Evolutionary conservation across 2,329 filamentous ascomycete species (phyloP).

Genomic region (Bertia moriformis): DNA sequence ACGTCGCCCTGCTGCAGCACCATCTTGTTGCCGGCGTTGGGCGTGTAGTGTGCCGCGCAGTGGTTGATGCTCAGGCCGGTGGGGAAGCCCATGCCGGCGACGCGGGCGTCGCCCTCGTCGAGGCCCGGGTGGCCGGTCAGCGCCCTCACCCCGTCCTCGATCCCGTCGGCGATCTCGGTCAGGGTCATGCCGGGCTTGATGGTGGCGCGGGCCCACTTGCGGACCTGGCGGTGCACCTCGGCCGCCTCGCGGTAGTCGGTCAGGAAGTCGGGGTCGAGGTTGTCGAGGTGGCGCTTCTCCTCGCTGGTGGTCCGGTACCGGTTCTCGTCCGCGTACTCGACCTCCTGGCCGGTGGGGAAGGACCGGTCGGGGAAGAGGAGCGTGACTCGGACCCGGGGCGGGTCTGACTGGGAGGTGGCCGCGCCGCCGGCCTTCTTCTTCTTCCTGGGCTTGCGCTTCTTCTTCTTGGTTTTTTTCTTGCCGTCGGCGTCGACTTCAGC

Average conservation of each 20-base stretch:
- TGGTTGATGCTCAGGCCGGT: slow-evolving; percentile 38
- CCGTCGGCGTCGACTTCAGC: too few relatives aligned
- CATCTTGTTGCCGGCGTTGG: slow-evolving; percentile 47
- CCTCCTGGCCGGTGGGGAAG: slow-evolving; percentile 13
- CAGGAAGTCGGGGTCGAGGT: slow-evolving; percentile 25
- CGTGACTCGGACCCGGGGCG: slow-evolving; percentile 15
- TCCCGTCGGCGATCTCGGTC: slow-evolving; percentile 31
- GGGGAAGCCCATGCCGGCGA: slow-evolving; percentile 37
- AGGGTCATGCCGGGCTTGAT: slow-evolving; percentile 33
- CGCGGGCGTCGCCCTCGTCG: slow-evolving; percentile 30
- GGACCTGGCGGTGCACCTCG: slow-evolving; percentile 38
- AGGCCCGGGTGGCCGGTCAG: slow-evolving; percentile 33
- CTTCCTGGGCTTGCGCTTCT: slow-evolving; percentile 9
- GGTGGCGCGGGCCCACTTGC: slow-evolving; percentile 27
- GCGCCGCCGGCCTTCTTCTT: too few relatives aligned
- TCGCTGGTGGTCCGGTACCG: slow-evolving; percentile 8
- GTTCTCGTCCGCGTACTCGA: slow-evolving; percentile 10
- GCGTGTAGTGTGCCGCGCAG: slow-evolving; percentile 37
- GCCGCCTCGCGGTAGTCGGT: slow-evolving; percentile 38
- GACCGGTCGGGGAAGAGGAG: slow-evolving; percentile 13
- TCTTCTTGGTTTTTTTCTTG: slow-evolving; percentile 3
- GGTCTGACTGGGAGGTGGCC: slow-evolving; percentile 18
- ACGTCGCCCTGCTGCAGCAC: slow-evolving; percentile 61
- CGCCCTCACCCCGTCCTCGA: slow-evolving; percentile 36
- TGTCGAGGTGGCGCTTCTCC: slow-evolving; percentile 10